Evolutionary conservation across 768 basidiomycete genomes (phyloP), one percentile per base, ranked within the genome.

Genomic region (Amanita rimosa): DNA sequence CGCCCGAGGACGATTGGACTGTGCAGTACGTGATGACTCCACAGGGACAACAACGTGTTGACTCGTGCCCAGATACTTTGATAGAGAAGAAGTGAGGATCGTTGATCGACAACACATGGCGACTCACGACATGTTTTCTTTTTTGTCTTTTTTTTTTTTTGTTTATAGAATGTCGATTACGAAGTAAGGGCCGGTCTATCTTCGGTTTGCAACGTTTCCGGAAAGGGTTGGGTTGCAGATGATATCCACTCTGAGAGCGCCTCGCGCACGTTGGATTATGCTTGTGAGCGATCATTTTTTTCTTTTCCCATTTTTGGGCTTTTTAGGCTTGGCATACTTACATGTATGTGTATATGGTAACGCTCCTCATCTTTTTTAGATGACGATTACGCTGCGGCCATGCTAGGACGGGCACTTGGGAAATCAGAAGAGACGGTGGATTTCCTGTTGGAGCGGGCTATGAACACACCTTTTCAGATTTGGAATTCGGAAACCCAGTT

Each of bases 151-250:
- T 26, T 14, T 4, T n/a, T 7, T 13, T 33, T 31, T 40, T 14
- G 6, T 40, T 6, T 21, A 2, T 50, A 86, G 81, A 66, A 75
- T 47, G 82, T 88, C 1, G 81, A 83, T 39, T 86, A 84, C 55
- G 87, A 91, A 71, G 87, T 80, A 6, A 79, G 87, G 24, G 87
- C 88, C 0, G 88, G 88, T 0, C 64, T 90, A 17, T 76, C 79
- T 0, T 76, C 81, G 0, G 75, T 78, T n/a, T 91, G 88, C 54
- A 72, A 57, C 26, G 54, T 56, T 19, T 52, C 66, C 8, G 59
- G 70, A 21, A 70, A 75, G 14, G 87, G 85, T 6, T 91, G 81
- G 78, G 87, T 90, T 1, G 87, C 83, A 1, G 72, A 79, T 47
- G 85, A 91, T 52, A 62, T 85, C 14, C 86, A 90, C 58, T 83